phyloP scores from a whole-genome alignment of 495 filamentous ascomycete species.

The Podospora appendiculata region DNA sequence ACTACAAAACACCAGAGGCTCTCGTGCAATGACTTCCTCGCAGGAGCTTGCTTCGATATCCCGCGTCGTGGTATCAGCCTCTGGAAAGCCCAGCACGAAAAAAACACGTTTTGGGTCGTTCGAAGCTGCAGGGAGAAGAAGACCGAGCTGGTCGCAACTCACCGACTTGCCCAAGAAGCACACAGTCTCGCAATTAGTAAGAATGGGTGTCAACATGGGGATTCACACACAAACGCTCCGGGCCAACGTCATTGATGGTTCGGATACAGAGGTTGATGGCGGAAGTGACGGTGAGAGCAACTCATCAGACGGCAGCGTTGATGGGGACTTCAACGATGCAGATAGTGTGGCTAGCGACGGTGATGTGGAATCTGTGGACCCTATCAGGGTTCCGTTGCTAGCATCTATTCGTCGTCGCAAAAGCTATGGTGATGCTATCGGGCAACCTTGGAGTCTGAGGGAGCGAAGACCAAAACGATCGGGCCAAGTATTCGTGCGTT shows the following conservation, averaged over 20 bases:
- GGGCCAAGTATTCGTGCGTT: background rate
- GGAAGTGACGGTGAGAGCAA: slow-evolving; percentile 42
- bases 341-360: slow-evolving; percentile 16
- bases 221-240: slow-evolving; percentile 72
- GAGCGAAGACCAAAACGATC: slow-evolving; percentile 11
- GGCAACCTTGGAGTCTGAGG: background rate
- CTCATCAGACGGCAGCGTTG: slow-evolving; percentile 25
- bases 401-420: slow-evolving; percentile 19
- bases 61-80: slow-evolving; percentile 24
- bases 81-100: slow-evolving; percentile 23
- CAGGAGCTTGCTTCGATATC: slow-evolving; percentile 25
- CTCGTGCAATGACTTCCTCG: slow-evolving; percentile 45
- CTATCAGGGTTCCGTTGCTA: slow-evolving; percentile 17
- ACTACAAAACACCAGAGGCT: slow-evolving; percentile 50
- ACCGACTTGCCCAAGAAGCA: slow-evolving; percentile 42
- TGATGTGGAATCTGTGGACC: slow-evolving; percentile 11
- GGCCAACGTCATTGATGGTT: slow-evolving; percentile 53
- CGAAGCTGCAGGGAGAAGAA: slow-evolving; percentile 18
- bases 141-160: slow-evolving; percentile 28
- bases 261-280: slow-evolving; percentile 24
- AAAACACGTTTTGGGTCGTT: slow-evolving; percentile 16
- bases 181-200: slow-evolving; percentile 57
- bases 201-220: slow-evolving; percentile 55
- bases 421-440: slow-evolving; percentile 28
- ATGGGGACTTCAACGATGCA: slow-evolving; percentile 25